Evolutionary conservation across 768 basidiomycete genomes (phyloP), one percentile per base, ranked within the genome.

Genomic region (Cantharellus cinnabarinus): DNA sequence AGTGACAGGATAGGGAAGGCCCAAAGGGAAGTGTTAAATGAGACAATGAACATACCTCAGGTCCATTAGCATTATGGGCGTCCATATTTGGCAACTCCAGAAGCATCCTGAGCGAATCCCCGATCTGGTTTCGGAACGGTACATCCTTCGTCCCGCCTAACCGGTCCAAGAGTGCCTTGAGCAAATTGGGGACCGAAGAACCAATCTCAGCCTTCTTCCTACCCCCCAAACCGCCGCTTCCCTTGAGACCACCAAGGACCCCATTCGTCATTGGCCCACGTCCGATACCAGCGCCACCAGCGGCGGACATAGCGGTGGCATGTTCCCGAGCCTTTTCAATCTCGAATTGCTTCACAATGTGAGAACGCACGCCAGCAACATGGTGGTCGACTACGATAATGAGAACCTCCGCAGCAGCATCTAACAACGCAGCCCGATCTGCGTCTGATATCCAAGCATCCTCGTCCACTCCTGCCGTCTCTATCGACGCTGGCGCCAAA

Each of bases 301-400:
- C 59, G 29, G 62, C 62, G 56, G 61, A 53, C 37, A 50, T 56
- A 37, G 59, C 54, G 54, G 52, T 55, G 29, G 68, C 67, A 29
- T 83, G 76, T 37, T 37, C 62, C 58, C 62, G 58, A 38, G 57
- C 62, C 37, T 52, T 60, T 35, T 56, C 44, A 52, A 48, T 58
- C 20, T 68, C 67, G 35, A 83, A 76, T 71, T 94, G 91, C 69
- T 84, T 87, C 65, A 90, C 72, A 35, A 90, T 81, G 70, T 91
- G 87, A 10, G 77, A 76, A 42, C 95, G 76, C 50, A 94, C 89
- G 3, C 87, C 87, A 64, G 80, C 81, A 62, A 90, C 72, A 68
- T 95, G 91, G 67, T 97, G 90, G 67, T 98, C 95, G 55, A 97
- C 75, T 41, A 94, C 71, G 15, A 84, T 77, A 50, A 85, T 77